phyloP scores from a whole-genome alignment of 2,329 filamentous ascomycete genomes.

The Pseudogymnoascus sp. region DNA sequence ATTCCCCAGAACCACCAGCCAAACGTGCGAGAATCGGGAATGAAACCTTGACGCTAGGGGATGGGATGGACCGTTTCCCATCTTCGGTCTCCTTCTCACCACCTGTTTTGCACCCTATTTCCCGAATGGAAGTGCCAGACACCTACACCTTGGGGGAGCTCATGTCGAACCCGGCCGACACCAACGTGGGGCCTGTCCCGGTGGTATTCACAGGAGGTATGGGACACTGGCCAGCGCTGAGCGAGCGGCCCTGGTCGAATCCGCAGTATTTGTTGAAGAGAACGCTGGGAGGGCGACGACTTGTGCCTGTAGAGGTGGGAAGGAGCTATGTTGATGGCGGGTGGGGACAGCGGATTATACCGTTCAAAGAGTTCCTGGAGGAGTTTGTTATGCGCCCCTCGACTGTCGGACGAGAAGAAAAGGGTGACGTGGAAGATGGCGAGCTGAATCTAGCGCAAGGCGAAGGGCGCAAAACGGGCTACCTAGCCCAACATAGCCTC shows the following conservation, averaged over 20 bases:
- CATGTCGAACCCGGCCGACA: conserved; percentile 38
- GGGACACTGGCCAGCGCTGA: conserved; percentile 69
- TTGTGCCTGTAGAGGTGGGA: conserved; percentile 81
- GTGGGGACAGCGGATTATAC: conserved; percentile 76
- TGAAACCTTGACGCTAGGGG: neutral
- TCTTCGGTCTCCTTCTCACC: conserved; percentile 31
- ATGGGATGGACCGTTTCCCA: conserved; percentile 15
- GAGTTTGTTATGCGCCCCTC: conserved; percentile 18
- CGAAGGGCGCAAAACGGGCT: conserved; percentile 39
- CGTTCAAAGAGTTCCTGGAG: conserved; percentile 62
- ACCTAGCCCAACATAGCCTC: conserved; percentile 87
- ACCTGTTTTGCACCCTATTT: conserved; percentile 34
- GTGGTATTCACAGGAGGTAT: conserved; percentile 61
- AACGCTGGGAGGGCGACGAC: conserved; percentile 66
- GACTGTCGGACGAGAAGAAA: conserved; percentile 8
- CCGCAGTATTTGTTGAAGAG: conserved; percentile 62
- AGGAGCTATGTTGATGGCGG: conserved; percentile 76
- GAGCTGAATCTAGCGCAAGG: conserved; percentile 14
- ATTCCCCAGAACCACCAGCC: neutral
- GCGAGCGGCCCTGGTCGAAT: conserved; percentile 58
- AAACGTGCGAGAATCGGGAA: conserved; percentile 19
- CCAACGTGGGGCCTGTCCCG: conserved; percentile 41
- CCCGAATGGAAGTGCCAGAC: conserved; percentile 36
- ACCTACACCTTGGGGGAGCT: conserved; percentile 54
- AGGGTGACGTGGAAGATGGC: conserved; percentile 10